Evolutionary conservation across 2,329 filamentous ascomycete genomes (phyloP).

Genomic region (Fusarium marasasianum): DNA sequence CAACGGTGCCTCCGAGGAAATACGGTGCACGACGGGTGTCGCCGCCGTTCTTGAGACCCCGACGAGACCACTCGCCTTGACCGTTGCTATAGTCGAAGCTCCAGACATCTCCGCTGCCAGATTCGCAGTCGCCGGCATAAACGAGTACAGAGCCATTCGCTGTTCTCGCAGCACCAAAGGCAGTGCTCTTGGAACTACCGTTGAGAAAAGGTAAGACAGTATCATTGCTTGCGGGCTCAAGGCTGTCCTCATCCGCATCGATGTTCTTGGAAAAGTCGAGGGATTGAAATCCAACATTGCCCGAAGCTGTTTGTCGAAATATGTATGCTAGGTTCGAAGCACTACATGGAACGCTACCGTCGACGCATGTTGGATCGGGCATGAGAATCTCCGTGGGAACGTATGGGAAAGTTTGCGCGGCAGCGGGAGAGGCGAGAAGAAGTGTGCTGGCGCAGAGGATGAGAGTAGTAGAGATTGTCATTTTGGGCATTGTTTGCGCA

Average conservation of each 20-base stretch:
- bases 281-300: conserved; percentile 64
- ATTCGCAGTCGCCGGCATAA: conserved; percentile 77
- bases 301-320: conserved; percentile 64
- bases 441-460: conserved; percentile 9
- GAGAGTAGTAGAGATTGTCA: conserved; percentile 9
- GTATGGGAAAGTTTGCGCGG: conserved; percentile 72
- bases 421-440: conserved; percentile 29
- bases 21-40: conserved; percentile 51
- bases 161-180: conserved; percentile 75
- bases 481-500: conserved; percentile 10
- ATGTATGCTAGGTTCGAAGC: conserved; percentile 71
- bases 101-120: conserved; percentile 70
- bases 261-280: conserved; percentile 72
- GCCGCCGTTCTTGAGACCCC: conserved; percentile 30
- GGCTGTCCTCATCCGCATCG: conserved; percentile 52
- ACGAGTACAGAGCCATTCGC: conserved; percentile 76
- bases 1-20: conserved; percentile 66
- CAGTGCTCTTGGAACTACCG: conserved; percentile 55
- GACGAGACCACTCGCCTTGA: conserved; percentile 36
- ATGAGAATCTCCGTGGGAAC: conserved; percentile 78
- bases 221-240: conserved; percentile 62
- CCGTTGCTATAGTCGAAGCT: conserved; percentile 56
- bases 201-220: conserved; percentile 69
- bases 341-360: conserved; percentile 50
- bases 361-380: conserved; percentile 52